Evolutionary conservation across 192 early-diverging fungal species (phyloP).

Genomic region (Spizellomyces punctatus): DNA sequence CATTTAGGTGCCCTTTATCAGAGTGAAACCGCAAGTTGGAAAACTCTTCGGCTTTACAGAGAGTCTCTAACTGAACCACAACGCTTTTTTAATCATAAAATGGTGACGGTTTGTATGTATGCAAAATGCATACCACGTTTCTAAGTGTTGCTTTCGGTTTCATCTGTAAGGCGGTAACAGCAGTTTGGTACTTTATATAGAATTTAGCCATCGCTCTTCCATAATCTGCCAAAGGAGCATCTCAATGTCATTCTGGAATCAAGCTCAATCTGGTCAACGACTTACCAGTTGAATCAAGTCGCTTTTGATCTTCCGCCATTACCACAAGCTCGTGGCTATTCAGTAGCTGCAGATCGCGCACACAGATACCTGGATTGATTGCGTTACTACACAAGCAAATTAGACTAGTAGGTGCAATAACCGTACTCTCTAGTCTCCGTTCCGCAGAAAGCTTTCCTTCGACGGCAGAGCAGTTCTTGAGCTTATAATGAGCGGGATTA

Average conservation of each 20-base stretch:
- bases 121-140: slow-evolving; percentile 4
- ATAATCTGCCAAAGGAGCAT: slow-evolving; percentile 33
- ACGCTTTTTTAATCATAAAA: background rate
- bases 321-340: slow-evolving; percentile 21
- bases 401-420: background rate
- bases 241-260: background rate
- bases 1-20: slow-evolving; percentile 51
- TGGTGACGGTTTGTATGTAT: slow-evolving; percentile 5
- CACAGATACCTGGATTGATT: slow-evolving; percentile 32
- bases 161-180: slow-evolving; percentile 19
- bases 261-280: background rate
- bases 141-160: slow-evolving; percentile 4
- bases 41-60: slow-evolving; percentile 54
- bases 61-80: slow-evolving; percentile 38
- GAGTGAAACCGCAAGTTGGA: slow-evolving; percentile 38
- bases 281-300: slow-evolving; percentile 35
- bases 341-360: slow-evolving; percentile 49
- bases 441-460: slow-evolving; percentile 31
- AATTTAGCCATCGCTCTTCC: slow-evolving; percentile 51
- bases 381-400: background rate
- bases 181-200: slow-evolving; percentile 48
- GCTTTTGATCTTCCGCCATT: slow-evolving; percentile 19
- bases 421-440: slow-evolving; percentile 38
- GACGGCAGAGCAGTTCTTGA: slow-evolving; percentile 26
- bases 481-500: slow-evolving; percentile 52